Evolutionary conservation across 306 rosid genomes (phyloP).

Genomic region (Vigna nakashimae): DNA sequence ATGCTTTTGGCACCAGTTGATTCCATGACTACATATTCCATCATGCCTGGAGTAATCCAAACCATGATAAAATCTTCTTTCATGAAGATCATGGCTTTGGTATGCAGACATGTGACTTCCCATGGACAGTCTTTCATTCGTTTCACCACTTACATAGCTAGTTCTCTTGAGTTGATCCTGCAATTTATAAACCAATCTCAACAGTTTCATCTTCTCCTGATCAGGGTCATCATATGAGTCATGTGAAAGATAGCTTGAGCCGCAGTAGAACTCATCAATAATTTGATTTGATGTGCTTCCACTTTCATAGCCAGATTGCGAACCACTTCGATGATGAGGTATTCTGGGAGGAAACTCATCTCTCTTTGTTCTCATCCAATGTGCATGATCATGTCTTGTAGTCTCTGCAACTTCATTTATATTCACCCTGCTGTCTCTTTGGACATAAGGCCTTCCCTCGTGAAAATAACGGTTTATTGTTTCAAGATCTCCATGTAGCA

Average conservation of each 20-base stretch:
- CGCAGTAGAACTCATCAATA: slow-evolving; percentile 53
- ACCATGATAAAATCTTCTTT: slow-evolving; percentile 54
- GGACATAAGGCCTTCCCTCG: slow-evolving; percentile 46
- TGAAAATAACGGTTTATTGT: slow-evolving; percentile 45
- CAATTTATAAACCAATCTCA: slow-evolving; percentile 78
- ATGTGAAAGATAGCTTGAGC: slow-evolving; percentile 65
- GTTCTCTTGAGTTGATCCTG: slow-evolving; percentile 71
- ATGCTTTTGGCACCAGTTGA: slow-evolving; percentile 49
- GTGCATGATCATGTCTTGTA: slow-evolving; percentile 47
- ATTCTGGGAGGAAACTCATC: slow-evolving; percentile 55
- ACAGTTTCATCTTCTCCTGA: slow-evolving; percentile 68
- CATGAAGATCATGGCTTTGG: slow-evolving; percentile 53
- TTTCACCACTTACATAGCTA: slow-evolving; percentile 46
- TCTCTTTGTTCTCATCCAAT: slow-evolving; percentile 53
- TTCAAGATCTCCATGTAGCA: slow-evolving; percentile 50
- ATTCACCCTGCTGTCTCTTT: slow-evolving; percentile 41
- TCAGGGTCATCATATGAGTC: slow-evolving; percentile 60
- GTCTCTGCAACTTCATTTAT: slow-evolving; percentile 51
- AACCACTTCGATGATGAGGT: slow-evolving; percentile 43
- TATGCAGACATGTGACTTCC: slow-evolving; percentile 47
- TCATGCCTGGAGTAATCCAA: slow-evolving; percentile 48
- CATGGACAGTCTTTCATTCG: slow-evolving; percentile 46
- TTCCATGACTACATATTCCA: slow-evolving; percentile 55
- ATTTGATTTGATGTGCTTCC: slow-evolving; percentile 58
- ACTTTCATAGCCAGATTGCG: slow-evolving; percentile 56